Conservation (phyloP, 257 asterid genomes). For the Lavandula angustifolia region DNA sequence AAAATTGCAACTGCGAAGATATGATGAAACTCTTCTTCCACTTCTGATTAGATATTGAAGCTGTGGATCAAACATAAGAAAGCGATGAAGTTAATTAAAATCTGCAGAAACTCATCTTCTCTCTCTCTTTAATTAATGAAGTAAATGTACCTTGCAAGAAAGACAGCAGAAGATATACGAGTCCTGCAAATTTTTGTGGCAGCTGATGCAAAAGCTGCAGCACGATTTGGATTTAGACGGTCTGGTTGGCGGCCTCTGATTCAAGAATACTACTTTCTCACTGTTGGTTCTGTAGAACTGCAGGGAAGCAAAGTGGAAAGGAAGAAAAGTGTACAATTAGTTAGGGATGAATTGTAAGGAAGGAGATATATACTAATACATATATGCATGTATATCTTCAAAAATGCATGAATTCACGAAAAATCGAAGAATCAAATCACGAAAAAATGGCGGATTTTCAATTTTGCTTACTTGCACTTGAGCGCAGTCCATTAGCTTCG, state of each 20-base stretch:
- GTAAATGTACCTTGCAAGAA: constrained; percentile 61
- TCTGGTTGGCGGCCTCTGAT: constrained; percentile 48
- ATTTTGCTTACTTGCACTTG: constrained; percentile 57
- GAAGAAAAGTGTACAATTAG: not conserved
- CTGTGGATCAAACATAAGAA: constrained; percentile 32
- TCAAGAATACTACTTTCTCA: constrained; percentile 53
- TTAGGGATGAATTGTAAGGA: too few species aligned
- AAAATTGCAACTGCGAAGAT: constrained; percentile 43
- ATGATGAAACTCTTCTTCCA: constrained; percentile 40
- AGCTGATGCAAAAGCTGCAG: constrained; percentile 42
- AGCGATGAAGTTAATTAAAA: not conserved
- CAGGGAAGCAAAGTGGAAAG: not conserved
- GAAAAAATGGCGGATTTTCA: too few species aligned
- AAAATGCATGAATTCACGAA: too few species aligned
- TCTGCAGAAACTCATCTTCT: not conserved
- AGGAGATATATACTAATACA: not conserved
- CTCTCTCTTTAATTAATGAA: not conserved
- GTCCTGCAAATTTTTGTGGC: constrained; percentile 51
- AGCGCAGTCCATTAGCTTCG: constrained; percentile 55
- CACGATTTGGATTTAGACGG: constrained; percentile 38
- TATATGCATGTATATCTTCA: not conserved
- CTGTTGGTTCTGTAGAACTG: constrained; percentile 49
- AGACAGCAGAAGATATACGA: constrained; percentile 55
- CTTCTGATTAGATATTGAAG: constrained; percentile 44
- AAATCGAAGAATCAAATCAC: too few species aligned